A percentile compares a stretch with the other conserved stretches of the same genome.
These are phyloP conservation scores for Teratosphaeriaceae sp. DNA, from an alignment of 2,329 filamentous ascomycete species.

Conservation along the genomic window DNA sequence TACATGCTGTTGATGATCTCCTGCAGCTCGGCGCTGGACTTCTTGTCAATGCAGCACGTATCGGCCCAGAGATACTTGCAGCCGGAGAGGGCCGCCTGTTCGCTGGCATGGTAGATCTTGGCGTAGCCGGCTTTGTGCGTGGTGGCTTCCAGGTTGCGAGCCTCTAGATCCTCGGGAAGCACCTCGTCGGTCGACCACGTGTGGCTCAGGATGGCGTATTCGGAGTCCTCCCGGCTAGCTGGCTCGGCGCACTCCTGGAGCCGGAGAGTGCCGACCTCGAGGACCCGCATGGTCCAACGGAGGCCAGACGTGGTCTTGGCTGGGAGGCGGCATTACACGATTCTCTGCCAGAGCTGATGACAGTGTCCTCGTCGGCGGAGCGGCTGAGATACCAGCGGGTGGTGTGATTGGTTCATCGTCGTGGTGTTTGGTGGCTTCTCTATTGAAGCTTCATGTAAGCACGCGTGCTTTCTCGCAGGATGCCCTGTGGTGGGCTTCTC, in stretches of 20 bases:
- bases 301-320: too few species aligned
- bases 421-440: too few species aligned
- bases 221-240: background rate
- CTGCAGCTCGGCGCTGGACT: slow-evolving; percentile 1
- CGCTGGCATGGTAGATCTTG: slow-evolving; percentile 9
- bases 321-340: too few species aligned
- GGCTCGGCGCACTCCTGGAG: background rate
- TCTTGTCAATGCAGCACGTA: slow-evolving; percentile 19
- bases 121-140: slow-evolving; percentile 4
- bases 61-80: slow-evolving; percentile 16
- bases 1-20: slow-evolving; percentile 17
- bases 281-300: slow-evolving; percentile 1
- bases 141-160: background rate
- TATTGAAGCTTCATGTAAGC: too few species aligned
- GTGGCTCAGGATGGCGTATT: slow-evolving; percentile 14
- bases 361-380: too few species aligned
- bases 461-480: too few species aligned
- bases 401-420: too few species aligned
- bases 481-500: too few species aligned
- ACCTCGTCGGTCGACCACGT: slow-evolving; percentile 11
- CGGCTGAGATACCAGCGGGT: too few species aligned
- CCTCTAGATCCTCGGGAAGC: slow-evolving; percentile 6
- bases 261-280: background rate
- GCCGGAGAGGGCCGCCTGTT: slow-evolving; percentile 9
- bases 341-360: too few species aligned